A percentile compares a stretch with the other conserved stretches of the same genome.
Conservation (phyloP, 179 eudicot genomes). For the Silene noctiflora region DNA sequence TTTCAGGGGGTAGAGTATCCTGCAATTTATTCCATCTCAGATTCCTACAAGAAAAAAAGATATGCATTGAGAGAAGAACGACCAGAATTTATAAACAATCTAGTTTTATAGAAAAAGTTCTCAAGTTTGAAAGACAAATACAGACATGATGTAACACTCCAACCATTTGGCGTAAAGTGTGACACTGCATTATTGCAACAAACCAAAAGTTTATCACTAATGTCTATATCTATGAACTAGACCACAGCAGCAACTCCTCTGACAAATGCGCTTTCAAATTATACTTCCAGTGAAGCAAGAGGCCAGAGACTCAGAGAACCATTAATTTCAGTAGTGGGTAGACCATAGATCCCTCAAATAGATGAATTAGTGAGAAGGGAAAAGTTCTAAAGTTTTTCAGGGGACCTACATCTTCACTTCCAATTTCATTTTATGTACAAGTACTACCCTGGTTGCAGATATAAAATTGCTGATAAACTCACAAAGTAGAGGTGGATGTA, state of each 20-base stretch:
- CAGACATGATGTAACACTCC: background rate
- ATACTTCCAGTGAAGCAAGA: background rate
- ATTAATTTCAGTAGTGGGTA: background rate
- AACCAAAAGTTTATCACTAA: background rate
- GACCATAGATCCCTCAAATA: background rate
- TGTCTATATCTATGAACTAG: background rate
- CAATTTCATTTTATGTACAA: too few species aligned
- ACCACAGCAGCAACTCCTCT: background rate
- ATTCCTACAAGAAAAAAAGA: slow-evolving; percentile 48
- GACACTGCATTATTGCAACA: background rate
- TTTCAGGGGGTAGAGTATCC: slow-evolving; percentile 90
- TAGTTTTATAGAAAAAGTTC: background rate
- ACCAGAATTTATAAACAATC: background rate
- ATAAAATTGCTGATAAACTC: too few species aligned
- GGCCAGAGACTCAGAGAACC: background rate
- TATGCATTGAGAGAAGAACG: slow-evolving; percentile 3
- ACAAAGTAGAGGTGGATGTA: too few species aligned
- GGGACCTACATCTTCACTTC: too few species aligned
- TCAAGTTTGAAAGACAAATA: too few species aligned
- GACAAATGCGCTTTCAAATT: background rate
- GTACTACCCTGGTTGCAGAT: too few species aligned
- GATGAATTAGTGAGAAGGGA: background rate
- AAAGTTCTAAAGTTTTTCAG: background rate
- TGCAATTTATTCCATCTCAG: slow-evolving; percentile 98
- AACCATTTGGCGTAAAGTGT: too few species aligned